These are phyloP conservation scores for Lindgomyces ingoldianus DNA, from an alignment of 495 filamentous ascomycete genomes.

Conservation along the genomic window DNA sequence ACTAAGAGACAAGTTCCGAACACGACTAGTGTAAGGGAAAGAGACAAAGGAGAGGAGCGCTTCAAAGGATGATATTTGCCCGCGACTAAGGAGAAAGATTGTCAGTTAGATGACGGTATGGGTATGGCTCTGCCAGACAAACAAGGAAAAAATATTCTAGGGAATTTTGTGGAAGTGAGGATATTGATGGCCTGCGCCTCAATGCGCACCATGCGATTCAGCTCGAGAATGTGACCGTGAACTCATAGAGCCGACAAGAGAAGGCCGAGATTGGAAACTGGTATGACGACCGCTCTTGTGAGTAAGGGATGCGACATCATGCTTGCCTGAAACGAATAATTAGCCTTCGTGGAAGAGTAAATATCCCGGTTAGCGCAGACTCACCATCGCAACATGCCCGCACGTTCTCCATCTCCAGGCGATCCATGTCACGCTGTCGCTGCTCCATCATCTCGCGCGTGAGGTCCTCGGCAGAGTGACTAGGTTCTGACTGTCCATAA, in stretches of 20 bases:
- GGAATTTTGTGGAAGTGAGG: slow-evolving; percentile 7
- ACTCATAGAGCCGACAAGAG: slow-evolving; percentile 16
- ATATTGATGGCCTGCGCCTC: slow-evolving; percentile 12
- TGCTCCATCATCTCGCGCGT: slow-evolving; percentile 66
- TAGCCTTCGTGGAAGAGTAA: slow-evolving; percentile 2
- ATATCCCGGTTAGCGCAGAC: slow-evolving; percentile 39
- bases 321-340: slow-evolving; percentile 62
- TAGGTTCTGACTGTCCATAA: slow-evolving; percentile 69
- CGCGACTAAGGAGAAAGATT: slow-evolving; percentile 17
- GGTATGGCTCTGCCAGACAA: slow-evolving; percentile 25
- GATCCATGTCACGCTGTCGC: slow-evolving; percentile 63
- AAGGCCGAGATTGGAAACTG: slow-evolving; percentile 23
- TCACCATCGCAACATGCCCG: slow-evolving; percentile 95
- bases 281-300: slow-evolving; percentile 22
- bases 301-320: slow-evolving; percentile 61
- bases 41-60: slow-evolving; percentile 30
- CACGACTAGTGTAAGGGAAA: slow-evolving; percentile 14
- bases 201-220: slow-evolving; percentile 6
- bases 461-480: slow-evolving; percentile 79
- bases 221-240: slow-evolving; percentile 32
- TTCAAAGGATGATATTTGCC: background rate
- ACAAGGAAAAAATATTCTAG: slow-evolving; percentile 19
- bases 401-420: slow-evolving; percentile 77
- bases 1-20: slow-evolving; percentile 16
- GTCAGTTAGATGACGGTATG: slow-evolving; percentile 28